Conservation (phyloP, 495 filamentous ascomycete species). For the Xanthoparmelia taractica region DNA sequence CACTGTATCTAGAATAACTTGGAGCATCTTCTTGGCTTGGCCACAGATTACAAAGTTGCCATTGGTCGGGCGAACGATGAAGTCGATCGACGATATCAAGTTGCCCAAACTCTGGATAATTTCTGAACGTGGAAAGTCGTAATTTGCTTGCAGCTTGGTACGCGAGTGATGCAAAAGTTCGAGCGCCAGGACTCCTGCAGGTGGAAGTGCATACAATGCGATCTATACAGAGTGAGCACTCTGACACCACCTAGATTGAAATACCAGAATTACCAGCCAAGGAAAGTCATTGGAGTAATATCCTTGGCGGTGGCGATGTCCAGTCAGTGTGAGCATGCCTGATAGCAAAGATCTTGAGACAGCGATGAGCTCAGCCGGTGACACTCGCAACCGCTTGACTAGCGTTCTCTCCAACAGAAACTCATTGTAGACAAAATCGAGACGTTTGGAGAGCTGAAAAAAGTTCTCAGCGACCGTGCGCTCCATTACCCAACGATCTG, state of each 20-base stretch:
- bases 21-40: slow-evolving; percentile 39
- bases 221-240: slow-evolving; percentile 28
- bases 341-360: neutral
- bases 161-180: slow-evolving; percentile 55
- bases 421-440: neutral
- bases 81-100: neutral
- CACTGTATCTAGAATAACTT: slow-evolving; percentile 37
- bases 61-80: slow-evolving; percentile 33
- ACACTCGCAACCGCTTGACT: neutral
- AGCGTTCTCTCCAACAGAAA: neutral
- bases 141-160: slow-evolving; percentile 28
- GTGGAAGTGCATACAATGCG: slow-evolving; percentile 48
- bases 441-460: neutral
- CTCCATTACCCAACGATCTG: neutral
- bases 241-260: neutral
- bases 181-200: slow-evolving; percentile 52
- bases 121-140: neutral
- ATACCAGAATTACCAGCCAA: neutral
- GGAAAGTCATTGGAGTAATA: neutral
- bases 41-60: slow-evolving; percentile 50
- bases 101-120: neutral
- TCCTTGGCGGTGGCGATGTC: neutral
- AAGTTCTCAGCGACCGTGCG: neutral
- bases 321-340: neutral
- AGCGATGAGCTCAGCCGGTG: neutral